phyloP scores from a whole-genome alignment of 2,329 filamentous ascomycete genomes.

The Exophiala aquamarina region DNA sequence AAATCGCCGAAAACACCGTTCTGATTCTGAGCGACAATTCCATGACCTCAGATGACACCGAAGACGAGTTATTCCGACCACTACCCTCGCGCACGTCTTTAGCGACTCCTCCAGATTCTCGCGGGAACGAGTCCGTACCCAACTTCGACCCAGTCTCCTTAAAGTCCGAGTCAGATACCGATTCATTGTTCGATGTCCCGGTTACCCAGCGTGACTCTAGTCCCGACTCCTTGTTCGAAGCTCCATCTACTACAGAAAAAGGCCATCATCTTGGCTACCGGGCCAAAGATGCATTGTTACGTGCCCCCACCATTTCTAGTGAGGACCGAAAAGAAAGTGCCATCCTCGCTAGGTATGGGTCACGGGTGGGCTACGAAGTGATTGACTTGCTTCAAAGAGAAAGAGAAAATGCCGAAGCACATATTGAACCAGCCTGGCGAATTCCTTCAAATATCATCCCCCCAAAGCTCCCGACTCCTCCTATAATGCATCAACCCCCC shows the following conservation, averaged over 20 bases:
- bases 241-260: background rate
- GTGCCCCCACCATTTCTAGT: background rate
- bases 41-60: slow-evolving; percentile 6
- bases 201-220: background rate
- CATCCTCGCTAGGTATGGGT: slow-evolving; percentile 20
- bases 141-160: slow-evolving; percentile 4
- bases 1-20: slow-evolving; percentile 24
- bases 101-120: slow-evolving; percentile 2
- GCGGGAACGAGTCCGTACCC: slow-evolving; percentile 2
- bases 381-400: slow-evolving; percentile 19
- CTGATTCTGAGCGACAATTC: slow-evolving; percentile 12
- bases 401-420: slow-evolving; percentile 21
- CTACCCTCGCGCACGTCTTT: slow-evolving; percentile 1
- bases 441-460: slow-evolving; percentile 20
- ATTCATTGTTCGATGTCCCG: slow-evolving; percentile 24
- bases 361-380: slow-evolving; percentile 20
- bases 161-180: slow-evolving; percentile 20
- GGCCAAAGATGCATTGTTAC: background rate
- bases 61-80: slow-evolving; percentile 15
- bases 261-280: background rate
- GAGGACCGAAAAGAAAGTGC: slow-evolving; percentile 5
- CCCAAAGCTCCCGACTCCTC: background rate
- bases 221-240: background rate
- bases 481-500: slow-evolving; percentile 1
- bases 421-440: slow-evolving; percentile 30